Base-by-base conservation (phyloP, 202 grass and related monocot species). In the Elaeis oleifera region DNA sequence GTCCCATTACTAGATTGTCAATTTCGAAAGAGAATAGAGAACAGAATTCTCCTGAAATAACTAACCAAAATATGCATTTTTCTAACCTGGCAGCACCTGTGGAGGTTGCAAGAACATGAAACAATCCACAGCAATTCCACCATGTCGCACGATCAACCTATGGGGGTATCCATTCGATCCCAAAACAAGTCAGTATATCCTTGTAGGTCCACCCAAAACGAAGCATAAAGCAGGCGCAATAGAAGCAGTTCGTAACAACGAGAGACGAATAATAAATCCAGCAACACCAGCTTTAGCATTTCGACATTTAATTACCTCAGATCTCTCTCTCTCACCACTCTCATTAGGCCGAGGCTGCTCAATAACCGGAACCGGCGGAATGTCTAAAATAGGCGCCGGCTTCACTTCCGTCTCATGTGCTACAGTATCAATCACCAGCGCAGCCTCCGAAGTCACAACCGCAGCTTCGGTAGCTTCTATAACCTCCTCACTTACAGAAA, bases 71-170 rank as follows among this genome's bases (percentile, higher is more conserved):
- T 44, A 44, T 14, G 36, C 36, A 44, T 32, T 61, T 59, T 29
- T 17, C 57, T 63, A 19, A 68, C 65, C 65, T 44, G 51, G 52
- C 22, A 56, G 24, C 36, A 28, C 22, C 65, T 39, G 39, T 44
- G 51, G 51, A 56, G 8, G 5, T 27, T 1, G 2, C 20, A 44
- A 68, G 18, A 31, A 68, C 51, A 68, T 68, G 50, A 56, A 68
- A 26, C 28, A 68, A 56, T 31, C 65, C 65, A 4, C 65, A 68
- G 28, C 65, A 68, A 44, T 22, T 68, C 65, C 51, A 68, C 52
- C 65, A 68, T 39, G 65, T 55, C 6, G 53, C 52, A 21, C n/a
- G 51, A 32, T 26, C 16, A 5, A 21, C 51, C 65, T 68, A 56
- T 17, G 0, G 1, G 5, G 1, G 36, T 51, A 65, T 64, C 5